Percentiles rank a stretch among this genome's conserved stretches.
These are phyloP conservation scores for Platismatia glauca DNA, from an alignment of 495 filamentous ascomycete species.

Conservation along the genomic window DNA sequence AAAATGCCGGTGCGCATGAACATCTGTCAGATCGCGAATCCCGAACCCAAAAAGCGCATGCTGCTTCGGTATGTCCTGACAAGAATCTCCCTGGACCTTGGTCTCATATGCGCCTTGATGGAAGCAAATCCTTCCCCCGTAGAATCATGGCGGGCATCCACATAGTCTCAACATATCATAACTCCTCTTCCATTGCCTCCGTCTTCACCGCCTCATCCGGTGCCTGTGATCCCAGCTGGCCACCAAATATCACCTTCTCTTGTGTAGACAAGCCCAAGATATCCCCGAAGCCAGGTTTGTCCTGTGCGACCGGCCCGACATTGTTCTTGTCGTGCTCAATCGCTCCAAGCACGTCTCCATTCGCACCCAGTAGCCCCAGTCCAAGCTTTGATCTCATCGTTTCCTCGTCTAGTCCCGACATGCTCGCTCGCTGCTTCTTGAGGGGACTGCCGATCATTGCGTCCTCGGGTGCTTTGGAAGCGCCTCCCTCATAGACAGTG, in stretches of 20 bases:
- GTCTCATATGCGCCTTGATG: not conserved
- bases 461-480: slow-evolving; percentile 39
- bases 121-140: not conserved
- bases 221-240: slow-evolving; percentile 4
- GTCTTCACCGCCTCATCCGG: slow-evolving; percentile 8
- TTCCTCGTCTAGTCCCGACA: slow-evolving; percentile 53
- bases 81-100: not conserved
- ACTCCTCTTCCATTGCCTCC: slow-evolving; percentile 20
- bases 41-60: not conserved
- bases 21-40: not conserved
- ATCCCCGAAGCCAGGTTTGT: slow-evolving; percentile 2
- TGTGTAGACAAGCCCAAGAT: slow-evolving; percentile 1
- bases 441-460: slow-evolving; percentile 64
- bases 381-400: slow-evolving; percentile 41
- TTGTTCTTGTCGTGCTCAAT: slow-evolving; percentile 15
- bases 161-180: slow-evolving; percentile 2
- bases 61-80: not conserved
- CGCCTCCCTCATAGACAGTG: slow-evolving; percentile 24
- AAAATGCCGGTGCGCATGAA: not conserved
- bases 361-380: slow-evolving; percentile 33
- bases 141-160: not conserved
- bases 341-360: slow-evolving; percentile 31
- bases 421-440: slow-evolving; percentile 72
- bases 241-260: slow-evolving; percentile 4
- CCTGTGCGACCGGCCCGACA: slow-evolving; percentile 2